A percentile compares a stretch with the other conserved stretches of the same genome.
Evolutionary conservation across 768 basidiomycete genomes (phyloP).

Genomic region (Lanmaoa pseudosensibilis): DNA sequence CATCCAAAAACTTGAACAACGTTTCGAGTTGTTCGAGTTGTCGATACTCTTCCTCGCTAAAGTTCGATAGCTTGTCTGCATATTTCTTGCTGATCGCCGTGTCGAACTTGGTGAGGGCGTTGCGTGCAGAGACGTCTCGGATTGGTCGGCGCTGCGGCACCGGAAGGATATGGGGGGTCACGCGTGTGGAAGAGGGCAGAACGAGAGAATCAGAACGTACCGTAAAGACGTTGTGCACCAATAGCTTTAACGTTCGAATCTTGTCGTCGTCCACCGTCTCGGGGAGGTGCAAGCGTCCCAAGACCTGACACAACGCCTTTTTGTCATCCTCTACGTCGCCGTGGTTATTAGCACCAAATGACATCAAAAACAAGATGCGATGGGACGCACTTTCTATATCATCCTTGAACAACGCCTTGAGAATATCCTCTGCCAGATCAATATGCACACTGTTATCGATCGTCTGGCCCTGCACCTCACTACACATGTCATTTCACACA

Average conservation of each 20-base stretch:
- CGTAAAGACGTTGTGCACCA: slow-evolving; percentile 47
- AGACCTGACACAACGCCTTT: slow-evolving; percentile 62
- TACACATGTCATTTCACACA: slow-evolving; percentile 12
- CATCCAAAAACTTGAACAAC: slow-evolving; percentile 70
- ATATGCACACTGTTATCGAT: slow-evolving; percentile 49
- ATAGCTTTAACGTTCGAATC: slow-evolving; percentile 58
- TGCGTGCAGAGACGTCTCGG: slow-evolving; percentile 59
- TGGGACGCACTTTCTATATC: too few relatives aligned
- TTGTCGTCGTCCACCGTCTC: slow-evolving; percentile 68
- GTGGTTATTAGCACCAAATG: too few relatives aligned
- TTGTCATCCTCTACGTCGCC: slow-evolving; percentile 51
- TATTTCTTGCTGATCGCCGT: slow-evolving; percentile 66
- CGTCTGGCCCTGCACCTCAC: slow-evolving; percentile 42
- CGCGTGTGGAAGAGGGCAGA: too few relatives aligned
- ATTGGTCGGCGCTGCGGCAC: slow-evolving; percentile 56
- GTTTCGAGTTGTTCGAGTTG: slow-evolving; percentile 61
- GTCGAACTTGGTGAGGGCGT: slow-evolving; percentile 74
- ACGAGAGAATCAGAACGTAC: neutral
- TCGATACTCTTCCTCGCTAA: slow-evolving; percentile 70
- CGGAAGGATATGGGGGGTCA: neutral
- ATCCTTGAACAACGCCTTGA: too few relatives aligned
- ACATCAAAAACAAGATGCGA: too few relatives aligned
- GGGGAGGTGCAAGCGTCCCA: slow-evolving; percentile 66
- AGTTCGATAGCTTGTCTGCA: slow-evolving; percentile 64
- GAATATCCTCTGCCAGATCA: slow-evolving; percentile 54